These are phyloP conservation scores for Dioscorea dumetorum DNA, from an alignment of 106 monocot species.

Conservation along the genomic window DNA sequence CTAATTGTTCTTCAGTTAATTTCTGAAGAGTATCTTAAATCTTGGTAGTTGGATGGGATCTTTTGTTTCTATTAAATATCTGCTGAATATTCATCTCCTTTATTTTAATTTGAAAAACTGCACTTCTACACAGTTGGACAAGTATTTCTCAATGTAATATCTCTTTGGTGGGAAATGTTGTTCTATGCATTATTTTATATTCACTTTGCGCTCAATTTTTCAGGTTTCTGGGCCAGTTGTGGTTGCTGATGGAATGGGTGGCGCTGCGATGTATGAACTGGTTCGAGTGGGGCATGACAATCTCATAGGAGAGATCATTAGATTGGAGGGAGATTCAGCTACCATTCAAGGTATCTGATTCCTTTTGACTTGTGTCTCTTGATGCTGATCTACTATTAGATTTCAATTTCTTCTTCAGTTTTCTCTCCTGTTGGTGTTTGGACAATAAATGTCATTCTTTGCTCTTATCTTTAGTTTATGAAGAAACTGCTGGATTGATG, in stretches of 20 bases:
- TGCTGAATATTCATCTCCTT: too few species aligned
- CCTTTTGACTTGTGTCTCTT: not conserved
- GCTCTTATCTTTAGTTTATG: conserved; percentile 62
- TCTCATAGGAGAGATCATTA: conserved; percentile 96
- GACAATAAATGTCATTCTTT: not conserved
- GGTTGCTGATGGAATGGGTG: conserved; percentile 99
- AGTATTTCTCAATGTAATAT: too few species aligned
- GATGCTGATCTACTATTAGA: too few species aligned
- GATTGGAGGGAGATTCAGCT: conserved; percentile 96
- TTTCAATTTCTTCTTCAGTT: too few species aligned
- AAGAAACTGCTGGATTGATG: conserved; percentile 95
- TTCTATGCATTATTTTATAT: too few species aligned
- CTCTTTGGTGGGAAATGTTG: too few species aligned
- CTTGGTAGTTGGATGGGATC: too few species aligned
- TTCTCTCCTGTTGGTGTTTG: not conserved
- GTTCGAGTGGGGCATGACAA: conserved; percentile 98
- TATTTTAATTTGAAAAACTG: too few species aligned
- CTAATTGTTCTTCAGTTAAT: too few species aligned
- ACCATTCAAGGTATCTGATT: conserved; percentile 72
- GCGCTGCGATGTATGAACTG: conserved; percentile 99
- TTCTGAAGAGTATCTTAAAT: too few species aligned
- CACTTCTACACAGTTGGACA: too few species aligned
- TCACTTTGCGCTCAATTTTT: not conserved
- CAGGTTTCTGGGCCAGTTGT: conserved; percentile 98
- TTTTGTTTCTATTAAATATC: too few species aligned